These are phyloP conservation scores for Candida pseudoviswanathii DNA, from an alignment of 1,139 yeast genomes.

Conservation along the genomic window DNA sequence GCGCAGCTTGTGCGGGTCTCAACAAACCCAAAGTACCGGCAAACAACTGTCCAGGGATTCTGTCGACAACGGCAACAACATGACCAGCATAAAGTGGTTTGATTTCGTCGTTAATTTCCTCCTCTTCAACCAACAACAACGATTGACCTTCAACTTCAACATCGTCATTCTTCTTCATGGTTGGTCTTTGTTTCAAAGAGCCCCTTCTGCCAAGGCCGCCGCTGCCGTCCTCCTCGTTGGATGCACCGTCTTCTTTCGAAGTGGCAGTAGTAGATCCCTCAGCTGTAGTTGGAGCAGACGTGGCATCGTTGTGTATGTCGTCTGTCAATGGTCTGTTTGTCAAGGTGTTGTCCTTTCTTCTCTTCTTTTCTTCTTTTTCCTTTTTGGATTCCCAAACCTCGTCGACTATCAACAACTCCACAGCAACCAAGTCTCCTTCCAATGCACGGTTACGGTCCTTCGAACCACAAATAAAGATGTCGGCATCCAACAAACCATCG, in stretches of 20 bases:
- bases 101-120: constrained; percentile 88
- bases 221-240: constrained; percentile 22
- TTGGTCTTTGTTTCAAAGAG: constrained; percentile 91
- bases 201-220: constrained; percentile 75
- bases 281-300: constrained; percentile 41
- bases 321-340: constrained; percentile 48
- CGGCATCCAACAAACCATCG: constrained; percentile 93
- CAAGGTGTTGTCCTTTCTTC: constrained; percentile 72
- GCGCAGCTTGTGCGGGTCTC: constrained; percentile 95
- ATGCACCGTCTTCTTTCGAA: constrained; percentile 20
- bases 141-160: constrained; percentile 99
- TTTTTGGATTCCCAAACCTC: constrained; percentile 97
- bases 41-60: constrained; percentile 95
- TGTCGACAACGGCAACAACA: constrained; percentile 56
- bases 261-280: constrained; percentile 21
- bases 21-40: constrained; percentile 90
- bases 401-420: constrained; percentile 89
- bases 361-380: constrained; percentile 95
- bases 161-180: constrained; percentile 97
- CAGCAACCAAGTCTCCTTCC: constrained; percentile 96
- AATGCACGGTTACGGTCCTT: constrained; percentile 96
- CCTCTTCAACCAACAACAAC: constrained; percentile 87
- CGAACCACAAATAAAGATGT: constrained; percentile 97
- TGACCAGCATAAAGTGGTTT: constrained; percentile 98
- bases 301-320: constrained; percentile 73